Percentiles rank a stretch among this genome's conserved stretches.
Evolutionary conservation across 306 rosid species (phyloP).

Genomic region (Fragaria iinumae): DNA sequence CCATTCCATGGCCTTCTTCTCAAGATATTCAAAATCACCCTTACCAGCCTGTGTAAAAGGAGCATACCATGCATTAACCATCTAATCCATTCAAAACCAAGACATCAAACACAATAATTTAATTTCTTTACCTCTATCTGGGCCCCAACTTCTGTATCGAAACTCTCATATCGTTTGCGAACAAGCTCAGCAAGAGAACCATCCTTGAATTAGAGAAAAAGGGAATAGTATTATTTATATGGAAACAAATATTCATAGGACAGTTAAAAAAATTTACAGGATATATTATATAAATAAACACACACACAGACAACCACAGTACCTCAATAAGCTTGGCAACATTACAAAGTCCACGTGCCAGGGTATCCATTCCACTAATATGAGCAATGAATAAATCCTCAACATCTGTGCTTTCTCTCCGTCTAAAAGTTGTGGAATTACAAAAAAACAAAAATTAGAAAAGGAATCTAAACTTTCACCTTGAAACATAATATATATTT

Average conservation of each 20-base stretch:
- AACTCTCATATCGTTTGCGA: conserved; percentile 72
- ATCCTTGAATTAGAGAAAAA: conserved; percentile 41
- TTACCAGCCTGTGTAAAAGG: conserved; percentile 69
- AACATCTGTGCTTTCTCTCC: conserved; percentile 95
- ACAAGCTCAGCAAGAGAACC: conserved; percentile 86
- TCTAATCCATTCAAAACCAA: conserved; percentile 12
- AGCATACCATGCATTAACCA: conserved; percentile 26
- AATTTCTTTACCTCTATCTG: conserved; percentile 62
- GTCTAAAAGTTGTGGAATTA: conserved; percentile 39
- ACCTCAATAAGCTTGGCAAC: conserved; percentile 83
- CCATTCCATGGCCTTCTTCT: conserved; percentile 81
- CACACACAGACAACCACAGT: neutral
- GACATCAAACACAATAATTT: neutral
- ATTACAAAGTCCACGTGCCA: conserved; percentile 87
- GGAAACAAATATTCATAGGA: neutral
- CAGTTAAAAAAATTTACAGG: neutral
- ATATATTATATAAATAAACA: neutral
- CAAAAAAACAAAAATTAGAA: neutral
- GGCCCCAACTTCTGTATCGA: conserved; percentile 75
- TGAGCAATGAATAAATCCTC: conserved; percentile 96
- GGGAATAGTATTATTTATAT: neutral
- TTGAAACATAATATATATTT: neutral
- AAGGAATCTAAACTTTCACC: neutral
- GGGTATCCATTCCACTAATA: conserved; percentile 80
- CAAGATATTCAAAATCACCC: conserved; percentile 86